Base-by-base conservation (phyloP, 805 yeast species). In the Pichia ethanolica region DNA sequence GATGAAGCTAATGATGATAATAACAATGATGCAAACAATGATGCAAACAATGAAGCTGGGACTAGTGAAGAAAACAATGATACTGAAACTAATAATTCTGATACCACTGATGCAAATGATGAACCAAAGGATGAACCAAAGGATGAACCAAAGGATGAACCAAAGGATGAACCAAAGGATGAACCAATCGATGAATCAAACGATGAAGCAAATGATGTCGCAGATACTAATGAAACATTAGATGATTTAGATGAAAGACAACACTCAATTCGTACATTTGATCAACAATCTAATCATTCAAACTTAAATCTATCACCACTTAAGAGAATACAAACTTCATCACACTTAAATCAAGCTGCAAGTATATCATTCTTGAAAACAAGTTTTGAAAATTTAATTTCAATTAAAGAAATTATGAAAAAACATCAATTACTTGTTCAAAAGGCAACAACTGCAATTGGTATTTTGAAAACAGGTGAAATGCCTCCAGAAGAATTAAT, bases 401-500 rank as follows among this genome's bases (percentile, higher is more conserved):
- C 59, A 10, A 58, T 66, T 33, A 64, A 62, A 27, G 70, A 67
- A 41, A 58, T 67, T 20, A 46, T 51, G 43, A 78, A 75, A 57
- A 77, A 76, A 57, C 71, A 75, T 53, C 73, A 70, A 39, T 62
- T 59, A 28, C 59, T 78, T 47, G 71, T 69, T 38, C 54, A 55
- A 6, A 58, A 71, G 6, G 59, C 63, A 33, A 70, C 71, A 45
- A 69, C 65, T 36, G 77, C 77, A 4, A 60, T 78, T 34, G 74
- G 69, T 44, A 62, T 71, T 14, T 61, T 79, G 44, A 66, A 70
- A 35, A 64, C 67, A 20, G 63, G 69, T 8, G 67, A 63, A 39
- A 58, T 74, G 20, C 74, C 76, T 20, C 70, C 73, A 28, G 74
- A 77, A 35, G 69, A 67, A 32, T 66, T 75, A n/a, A 73, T 91